Percentiles rank a stretch among this genome's conserved stretches.
phyloP scores from a whole-genome alignment of 768 basidiomycete species.

The Boletales sp. region DNA sequence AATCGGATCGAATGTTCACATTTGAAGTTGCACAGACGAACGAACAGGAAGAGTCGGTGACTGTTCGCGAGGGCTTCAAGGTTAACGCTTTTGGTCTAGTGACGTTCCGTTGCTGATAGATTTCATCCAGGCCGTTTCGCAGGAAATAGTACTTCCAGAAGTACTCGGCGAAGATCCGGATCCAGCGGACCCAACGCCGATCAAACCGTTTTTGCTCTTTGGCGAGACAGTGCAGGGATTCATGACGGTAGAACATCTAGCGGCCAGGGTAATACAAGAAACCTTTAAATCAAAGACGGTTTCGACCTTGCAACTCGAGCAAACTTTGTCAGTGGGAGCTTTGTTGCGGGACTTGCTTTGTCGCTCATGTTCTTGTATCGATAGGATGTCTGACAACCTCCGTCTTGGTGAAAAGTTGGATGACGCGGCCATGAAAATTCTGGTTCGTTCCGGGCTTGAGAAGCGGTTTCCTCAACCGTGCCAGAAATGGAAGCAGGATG shows the following conservation, averaged over 20 bases:
- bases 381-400: constrained; percentile 23
- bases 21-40: constrained; percentile 54
- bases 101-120: background rate
- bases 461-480: constrained; percentile 24
- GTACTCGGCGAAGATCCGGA: constrained; percentile 3
- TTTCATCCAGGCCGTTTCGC: constrained; percentile 8
- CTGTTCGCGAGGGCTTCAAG: constrained; percentile 41
- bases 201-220: constrained; percentile 30
- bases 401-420: constrained; percentile 20
- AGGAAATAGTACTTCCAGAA: constrained; percentile 8
- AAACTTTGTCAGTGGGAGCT: constrained; percentile 15
- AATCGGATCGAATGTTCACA: constrained; percentile 46
- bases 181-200: constrained; percentile 1
- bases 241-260: constrained; percentile 29
- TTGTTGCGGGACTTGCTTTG: background rate
- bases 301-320: constrained; percentile 11
- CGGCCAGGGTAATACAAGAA: constrained; percentile 7
- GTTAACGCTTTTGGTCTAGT: constrained; percentile 23
- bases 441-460: constrained; percentile 28
- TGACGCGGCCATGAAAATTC: constrained; percentile 23
- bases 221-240: constrained; percentile 43
- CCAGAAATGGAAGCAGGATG: constrained; percentile 19
- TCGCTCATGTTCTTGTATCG: background rate
- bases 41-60: constrained; percentile 52
- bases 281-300: background rate